Base-by-base conservation (phyloP, 495 filamentous ascomycete genomes). In the Barbatosphaeria neglecta region DNA sequence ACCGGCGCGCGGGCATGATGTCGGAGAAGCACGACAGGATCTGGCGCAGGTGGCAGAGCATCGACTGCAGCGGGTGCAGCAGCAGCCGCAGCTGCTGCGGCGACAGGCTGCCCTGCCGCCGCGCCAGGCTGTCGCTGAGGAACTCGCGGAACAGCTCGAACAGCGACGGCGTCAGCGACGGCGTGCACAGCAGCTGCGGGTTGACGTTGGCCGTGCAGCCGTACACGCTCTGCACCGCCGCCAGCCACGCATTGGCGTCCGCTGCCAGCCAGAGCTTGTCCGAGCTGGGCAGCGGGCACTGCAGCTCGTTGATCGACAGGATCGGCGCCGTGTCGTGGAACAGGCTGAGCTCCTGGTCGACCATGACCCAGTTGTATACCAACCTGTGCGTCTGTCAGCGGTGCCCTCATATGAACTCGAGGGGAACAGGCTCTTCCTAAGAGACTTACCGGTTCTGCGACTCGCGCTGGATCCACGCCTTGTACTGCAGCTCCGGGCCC, bases 301-400 rank as follows among this genome's bases (percentile, higher is more conserved):
- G 68, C 24, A 82, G 70, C 41, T 82, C 76, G 15, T 65, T 74
- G 48, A 78, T 71, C 9, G 74, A 68, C 41, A 84, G 69, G 20
- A 80, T 54, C 3, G 77, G 74, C 0, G 66, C 67, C 6, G 67
- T 69, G 50, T 84, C 80, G 51, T 81, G 69, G 57, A 82, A 83
- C 13, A 83, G 62, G 43, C 74, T 73, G 20, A 82, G 65, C 49
- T 83, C 80, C 54, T 81, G 77, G 53, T 83, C 80, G 11, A 81
- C 69, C 74, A 81, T 77, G 20, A 79, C 74, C 67, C 78, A 82
- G 31, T 77, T 80, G 55, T 84, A 81, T 1, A 77, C 73, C 19
- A 82, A 57, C 50, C 77, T 81, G 46, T 39, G 31, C n/a, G 22
- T 47, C 22, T 41, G 47, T 51, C 31, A 53, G 50, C 54, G n/a